phyloP scores from a whole-genome alignment of 2,329 filamentous ascomycete species.

The Knufia fluminis region DNA sequence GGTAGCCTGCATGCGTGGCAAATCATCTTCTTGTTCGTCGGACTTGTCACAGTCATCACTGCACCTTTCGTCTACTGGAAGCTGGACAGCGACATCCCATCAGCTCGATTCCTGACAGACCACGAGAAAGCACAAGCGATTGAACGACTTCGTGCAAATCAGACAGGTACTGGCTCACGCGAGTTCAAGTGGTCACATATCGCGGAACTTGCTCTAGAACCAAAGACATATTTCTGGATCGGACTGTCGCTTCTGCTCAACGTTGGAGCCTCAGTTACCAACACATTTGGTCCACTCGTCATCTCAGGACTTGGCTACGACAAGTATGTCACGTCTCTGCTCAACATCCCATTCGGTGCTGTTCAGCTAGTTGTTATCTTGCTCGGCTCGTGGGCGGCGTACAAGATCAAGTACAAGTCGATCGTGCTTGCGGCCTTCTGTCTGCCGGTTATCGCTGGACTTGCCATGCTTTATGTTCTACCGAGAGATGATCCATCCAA shows the following conservation, averaged over 20 bases:
- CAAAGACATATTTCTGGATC: slow-evolving; percentile 50
- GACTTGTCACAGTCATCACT: slow-evolving; percentile 50
- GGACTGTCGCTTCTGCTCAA: slow-evolving; percentile 54
- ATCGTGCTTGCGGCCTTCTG: slow-evolving; percentile 45
- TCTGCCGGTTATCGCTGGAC: slow-evolving; percentile 52
- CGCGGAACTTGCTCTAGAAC: slow-evolving; percentile 34
- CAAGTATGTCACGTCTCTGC: slow-evolving; percentile 47
- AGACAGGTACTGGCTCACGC: slow-evolving; percentile 38
- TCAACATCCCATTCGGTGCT: slow-evolving; percentile 60
- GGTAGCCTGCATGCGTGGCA: slow-evolving; percentile 41
- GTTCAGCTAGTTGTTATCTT: slow-evolving; percentile 54
- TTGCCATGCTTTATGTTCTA: slow-evolving; percentile 43
- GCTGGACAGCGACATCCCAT: slow-evolving; percentile 51
- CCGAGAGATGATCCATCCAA: slow-evolving; percentile 32
- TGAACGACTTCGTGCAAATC: slow-evolving; percentile 43
- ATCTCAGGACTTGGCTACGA: slow-evolving; percentile 52
- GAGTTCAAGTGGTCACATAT: slow-evolving; percentile 41
- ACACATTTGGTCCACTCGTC: slow-evolving; percentile 57
- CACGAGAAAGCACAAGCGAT: slow-evolving; percentile 39
- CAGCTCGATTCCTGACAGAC: slow-evolving; percentile 40
- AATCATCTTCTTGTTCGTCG: slow-evolving; percentile 54
- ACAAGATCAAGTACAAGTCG: slow-evolving; percentile 49
- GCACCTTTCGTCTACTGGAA: slow-evolving; percentile 51
- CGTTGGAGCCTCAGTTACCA: slow-evolving; percentile 54
- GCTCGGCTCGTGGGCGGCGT: slow-evolving; percentile 48